Evolutionary conservation across 202 grass and related monocot species (phyloP), one percentile per base, ranked within the genome.

Genomic region (Schoenoplectus triqueter): DNA sequence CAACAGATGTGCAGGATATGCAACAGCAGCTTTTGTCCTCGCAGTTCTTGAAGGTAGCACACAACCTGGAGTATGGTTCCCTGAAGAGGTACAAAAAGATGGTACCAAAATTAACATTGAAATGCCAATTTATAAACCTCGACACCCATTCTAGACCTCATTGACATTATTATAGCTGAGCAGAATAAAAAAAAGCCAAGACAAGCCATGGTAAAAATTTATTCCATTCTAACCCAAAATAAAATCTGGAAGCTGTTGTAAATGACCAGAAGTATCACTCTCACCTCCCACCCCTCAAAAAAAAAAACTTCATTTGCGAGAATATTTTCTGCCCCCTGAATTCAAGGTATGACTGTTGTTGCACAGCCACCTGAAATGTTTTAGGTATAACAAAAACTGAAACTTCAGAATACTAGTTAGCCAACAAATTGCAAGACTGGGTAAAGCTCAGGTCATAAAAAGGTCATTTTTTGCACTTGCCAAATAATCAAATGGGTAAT

Each of bases 41-140:
- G 86, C 92, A 69, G 81, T 97, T 92, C 92, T 97, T 64, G 90
- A 97, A 83, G 94, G 89, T 45, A 90, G 88, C 88, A 86, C 90
- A 0, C 90, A 92, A 45, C 87, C 87, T 71, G 92, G 94, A 4
- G 89, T 92, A 77, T 97, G 94, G 92, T 93, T 96, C 85, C 90
- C 93, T 49, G 91, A 96, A 86, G 87, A 93, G 89, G 87, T 92
- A 66, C 10, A 48, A 49, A 56, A 66, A 54, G 6, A 48, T 22
- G 3, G 48, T 74, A 22, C 71, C 11, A 74, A 52, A 13, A 13
- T 74, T 13, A 54, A 74, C 15, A 5, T 54, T 3, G 0, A 21
- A 50, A 74, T 52, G 6, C 46, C 5, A 21, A 13, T 9, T 20
- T 21, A 74, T 71, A 1, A 2, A 41, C 0, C 15, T 51, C 62